Conservation (phyloP, 768 basidiomycete species). For the Infundibulicybe gibba region DNA sequence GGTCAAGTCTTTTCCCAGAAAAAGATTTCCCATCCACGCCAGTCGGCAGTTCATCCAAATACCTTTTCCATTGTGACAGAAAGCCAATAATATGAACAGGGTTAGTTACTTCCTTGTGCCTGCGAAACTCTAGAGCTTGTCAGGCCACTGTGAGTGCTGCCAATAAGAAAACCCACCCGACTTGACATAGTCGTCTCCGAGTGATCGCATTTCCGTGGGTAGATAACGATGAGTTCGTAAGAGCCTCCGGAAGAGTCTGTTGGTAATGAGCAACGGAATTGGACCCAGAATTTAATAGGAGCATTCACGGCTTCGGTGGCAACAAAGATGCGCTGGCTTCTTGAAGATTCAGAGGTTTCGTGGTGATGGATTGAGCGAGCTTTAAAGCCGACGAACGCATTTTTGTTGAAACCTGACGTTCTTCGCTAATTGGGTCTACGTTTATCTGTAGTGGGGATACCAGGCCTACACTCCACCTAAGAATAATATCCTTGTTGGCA, state of each 20-base stretch:
- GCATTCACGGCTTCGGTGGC: slow-evolving; percentile 78
- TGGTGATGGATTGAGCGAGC: slow-evolving; percentile 54
- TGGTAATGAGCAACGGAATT: not conserved
- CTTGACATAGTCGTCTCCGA: slow-evolving; percentile 87
- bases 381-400: slow-evolving; percentile 41
- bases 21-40: slow-evolving; percentile 45
- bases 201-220: slow-evolving; percentile 73
- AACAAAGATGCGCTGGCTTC: slow-evolving; percentile 68
- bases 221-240: slow-evolving; percentile 76
- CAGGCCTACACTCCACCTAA: too few relatives aligned
- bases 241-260: slow-evolving; percentile 76
- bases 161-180: slow-evolving; percentile 41
- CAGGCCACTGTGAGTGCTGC: not conserved
- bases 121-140: slow-evolving; percentile 67
- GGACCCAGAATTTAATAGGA: not conserved
- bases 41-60: slow-evolving; percentile 69
- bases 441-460: too few relatives aligned
- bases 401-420: not conserved
- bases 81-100: slow-evolving; percentile 93
- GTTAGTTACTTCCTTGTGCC: slow-evolving; percentile 77
- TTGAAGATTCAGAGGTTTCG: slow-evolving; percentile 53
- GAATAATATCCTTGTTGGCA: too few relatives aligned
- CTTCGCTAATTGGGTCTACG: too few relatives aligned
- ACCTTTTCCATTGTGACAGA: slow-evolving; percentile 91
- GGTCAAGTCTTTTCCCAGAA: slow-evolving; percentile 64